Evolutionary conservation across 108 stramenopile genomes (phyloP), one percentile per base, ranked within the genome.

Genomic region (Pseudonitzschia pungens): DNA sequence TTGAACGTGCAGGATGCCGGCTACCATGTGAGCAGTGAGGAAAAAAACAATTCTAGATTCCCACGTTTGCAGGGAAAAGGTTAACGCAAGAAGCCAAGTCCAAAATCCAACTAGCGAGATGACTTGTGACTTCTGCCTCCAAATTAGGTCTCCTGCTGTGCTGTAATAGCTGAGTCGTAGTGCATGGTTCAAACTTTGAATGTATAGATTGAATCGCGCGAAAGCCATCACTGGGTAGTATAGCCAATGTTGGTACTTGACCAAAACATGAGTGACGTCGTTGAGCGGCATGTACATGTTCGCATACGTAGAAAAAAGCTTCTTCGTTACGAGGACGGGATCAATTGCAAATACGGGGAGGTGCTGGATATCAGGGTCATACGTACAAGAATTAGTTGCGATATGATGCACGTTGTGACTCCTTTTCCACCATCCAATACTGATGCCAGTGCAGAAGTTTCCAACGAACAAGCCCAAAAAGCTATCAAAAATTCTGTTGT

Each of bases 321-420:
- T 70, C 54, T 68, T 74, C 21, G 89, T 69, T 9, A 67, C 45
- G 28, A 67, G 36, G 28, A 50, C 66, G 28, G 66, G 66, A 67
- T 67, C 66, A 16, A 96, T 65, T 11, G 94, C 92, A 74, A 97
- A 84, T 54, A 97, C 75, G 0, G 96, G 96, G 68, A 97, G 62
- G 72, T 97, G 96, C 53, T 96, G 95, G 73, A 97, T 97, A 80
- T 97, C 95, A n/a, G 96, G 96, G 77, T 97, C 96, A 72, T 89
- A 77, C 56, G 95, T 86, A 12, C 96, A 74, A 41, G 84, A 81
- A 74, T 97, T 97, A 54, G 83, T 84, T n/a, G 90, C 92, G 48
- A 91, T 84, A 70, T 97, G 96, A 76, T 97, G 96, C 21, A 91
- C 86, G 72, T 97, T 94, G 77, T 97, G 96, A 10, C 84, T 88